These are phyloP conservation scores for Eucalyptus caleyi DNA, from an alignment of 345 rosid species.

Conservation along the genomic window DNA sequence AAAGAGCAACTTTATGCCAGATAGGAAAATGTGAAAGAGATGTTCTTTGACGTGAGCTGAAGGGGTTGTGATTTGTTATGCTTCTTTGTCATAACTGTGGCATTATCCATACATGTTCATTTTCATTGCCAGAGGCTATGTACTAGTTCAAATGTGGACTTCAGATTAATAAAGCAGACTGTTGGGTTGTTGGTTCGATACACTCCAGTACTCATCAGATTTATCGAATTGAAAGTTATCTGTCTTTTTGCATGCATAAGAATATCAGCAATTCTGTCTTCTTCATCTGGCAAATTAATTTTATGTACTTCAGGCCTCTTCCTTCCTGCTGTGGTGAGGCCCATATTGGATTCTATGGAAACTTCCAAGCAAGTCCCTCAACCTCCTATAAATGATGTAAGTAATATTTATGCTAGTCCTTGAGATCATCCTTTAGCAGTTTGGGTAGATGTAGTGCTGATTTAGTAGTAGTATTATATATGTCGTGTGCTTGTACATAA, in stretches of 20 bases:
- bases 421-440: background rate
- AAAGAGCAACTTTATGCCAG: background rate
- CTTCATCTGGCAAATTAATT: background rate
- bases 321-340: slow-evolving; percentile 94
- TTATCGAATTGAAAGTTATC: background rate
- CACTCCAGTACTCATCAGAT: background rate
- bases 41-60: background rate
- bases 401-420: slow-evolving; percentile 3
- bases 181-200: background rate
- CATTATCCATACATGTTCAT: background rate
- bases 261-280: background rate
- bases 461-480: background rate
- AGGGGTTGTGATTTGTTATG: background rate
- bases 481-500: background rate
- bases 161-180: background rate
- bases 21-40: background rate
- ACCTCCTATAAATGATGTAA: slow-evolving; percentile 69
- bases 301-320: slow-evolving; percentile 49
- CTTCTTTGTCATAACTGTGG: background rate
- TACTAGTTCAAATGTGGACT: background rate
- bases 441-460: background rate
- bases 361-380: slow-evolving; percentile 72
- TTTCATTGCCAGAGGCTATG: background rate
- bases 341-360: slow-evolving; percentile 84
- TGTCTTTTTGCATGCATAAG: background rate